Evolutionary conservation across 2,329 filamentous ascomycete species (phyloP), one percentile per base, ranked within the genome.

Genomic region (Thelonectria olida): DNA sequence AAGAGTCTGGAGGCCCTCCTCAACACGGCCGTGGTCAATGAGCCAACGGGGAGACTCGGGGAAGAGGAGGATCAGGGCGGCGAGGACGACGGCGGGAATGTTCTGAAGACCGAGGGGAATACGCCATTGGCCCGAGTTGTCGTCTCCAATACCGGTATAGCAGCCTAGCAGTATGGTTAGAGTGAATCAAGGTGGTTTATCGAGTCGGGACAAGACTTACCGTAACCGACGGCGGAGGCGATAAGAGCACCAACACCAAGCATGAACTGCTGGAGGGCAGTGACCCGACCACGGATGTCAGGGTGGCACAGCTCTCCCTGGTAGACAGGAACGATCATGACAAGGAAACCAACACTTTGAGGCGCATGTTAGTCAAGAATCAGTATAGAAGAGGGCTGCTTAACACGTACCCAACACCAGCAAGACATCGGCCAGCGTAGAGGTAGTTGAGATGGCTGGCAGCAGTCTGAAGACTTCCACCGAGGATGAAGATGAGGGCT

Each of bases 231-330:
- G 91, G 91, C 93, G 0, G 88, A 84, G 0, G 92, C 92, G n/a
- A 88, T 78, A 2, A 96, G 83, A 13, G 90, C 81, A 58, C 92
- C 92, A 25, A 95, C 85, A 1, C 91, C 92, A 52, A 95, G 75
- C 91, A 94, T 94, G 72, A 94, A 93, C 70, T 94, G 92, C 74
- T 94, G 92, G 4, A 95, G 80, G 27, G 88, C 85, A 0, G 91
- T 93, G 28, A 96, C 85, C 63, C 88, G 82, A 12, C 92, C 92
- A 74, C 92, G 86, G 70, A 95, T 95, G 59, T 84, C 85, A 2
- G 92, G 92, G 73, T 95, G 92, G 4, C 90, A 88, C 22, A 95
- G 83, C 72, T 96, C 92, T 19, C 90, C 91, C 73, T 94, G 92
- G 73, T 93, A 95, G 0, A 94, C 76, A 2, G 91, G 77, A 54